Evolutionary conservation across 345 rosid genomes (phyloP), one percentile per base, ranked within the genome.

Genomic region (Acer saccharum): DNA sequence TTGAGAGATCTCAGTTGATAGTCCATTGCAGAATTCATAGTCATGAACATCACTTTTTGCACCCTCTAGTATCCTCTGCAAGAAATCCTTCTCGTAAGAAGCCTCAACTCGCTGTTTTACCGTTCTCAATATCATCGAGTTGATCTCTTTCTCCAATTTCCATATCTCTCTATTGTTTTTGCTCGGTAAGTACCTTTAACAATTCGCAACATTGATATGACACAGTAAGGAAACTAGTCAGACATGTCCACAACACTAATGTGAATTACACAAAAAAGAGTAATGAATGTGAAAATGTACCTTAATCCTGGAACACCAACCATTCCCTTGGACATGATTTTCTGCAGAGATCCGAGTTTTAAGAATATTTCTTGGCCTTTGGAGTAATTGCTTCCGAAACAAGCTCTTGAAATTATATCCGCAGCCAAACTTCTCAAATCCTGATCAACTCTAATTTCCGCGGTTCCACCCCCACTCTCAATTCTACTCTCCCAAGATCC

Each of bases 341-440:
- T 77, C 68, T 85, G 88, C 17, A 89, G 88, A 35, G 82, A 73
- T 29, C 74, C 71, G 61, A 85, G 83, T 67, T 80, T 85, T 10
- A 72, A 43, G 73, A 88, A 89, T 58, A 88, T 87, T 57, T 85
- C 86, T 77, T 84, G 78, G n/a, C 91, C 94, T 65, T 68, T 74
- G 27, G 65, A 72, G 57, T 85, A 89, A 80, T 64, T 85, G 76
- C 90, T 88, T 6, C 91, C 88, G 8, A 91, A 89, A 62, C 90
- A 86, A 46, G 89, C 81, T 25, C 72, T 82, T 8, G 94, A 81
- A 57, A 86, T 87, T 35, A 86, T 75, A 72, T 87, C 89, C 2
- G 84, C 90, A 0, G 90, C 76, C 74, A 72, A 85, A 79, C 80
- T 78, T 86, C 82, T 78, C 80, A 84, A 75, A 81, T 81, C 80